phyloP scores from a whole-genome alignment of 179 eudicot species.

The Beta corolliflora region DNA sequence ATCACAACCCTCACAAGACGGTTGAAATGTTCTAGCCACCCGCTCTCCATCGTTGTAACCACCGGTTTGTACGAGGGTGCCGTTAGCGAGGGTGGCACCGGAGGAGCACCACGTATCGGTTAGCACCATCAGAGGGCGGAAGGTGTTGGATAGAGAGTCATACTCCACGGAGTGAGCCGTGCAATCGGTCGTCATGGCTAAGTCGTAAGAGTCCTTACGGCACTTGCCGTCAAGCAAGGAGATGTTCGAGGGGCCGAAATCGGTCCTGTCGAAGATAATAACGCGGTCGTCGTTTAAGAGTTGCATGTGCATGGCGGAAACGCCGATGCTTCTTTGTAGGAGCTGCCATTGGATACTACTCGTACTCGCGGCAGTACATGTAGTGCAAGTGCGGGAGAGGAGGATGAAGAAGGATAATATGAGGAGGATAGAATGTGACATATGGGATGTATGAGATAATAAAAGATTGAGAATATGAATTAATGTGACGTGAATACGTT shows the following conservation, averaged over 20 bases:
- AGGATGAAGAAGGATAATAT: not conserved
- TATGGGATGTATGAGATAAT: too few species aligned
- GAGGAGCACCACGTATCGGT: conserved; percentile 71
- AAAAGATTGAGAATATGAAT: too few species aligned
- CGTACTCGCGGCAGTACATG: conserved; percentile 18
- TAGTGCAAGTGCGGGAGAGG: not conserved
- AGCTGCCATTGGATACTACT: conserved; percentile 43
- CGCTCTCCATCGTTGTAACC: conserved; percentile 47
- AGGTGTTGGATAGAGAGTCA: conserved; percentile 39
- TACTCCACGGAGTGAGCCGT: conserved; percentile 64
- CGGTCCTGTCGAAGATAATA: conserved; percentile 60
- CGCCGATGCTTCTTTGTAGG: conserved; percentile 51
- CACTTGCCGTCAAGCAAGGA: conserved; percentile 45
- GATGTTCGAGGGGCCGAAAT: conserved; percentile 59
- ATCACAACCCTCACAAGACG: conserved; percentile 34
- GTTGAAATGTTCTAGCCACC: conserved; percentile 23
- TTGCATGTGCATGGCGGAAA: conserved; percentile 91
- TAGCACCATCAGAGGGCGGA: conserved; percentile 46
- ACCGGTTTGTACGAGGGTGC: conserved; percentile 45
- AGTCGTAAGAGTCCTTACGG: conserved; percentile 35
- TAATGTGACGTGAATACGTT: not conserved
- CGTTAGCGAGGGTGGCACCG: conserved; percentile 43
- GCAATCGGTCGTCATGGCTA: conserved; percentile 41
- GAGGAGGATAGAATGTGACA: not conserved
- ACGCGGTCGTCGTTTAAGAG: conserved; percentile 62